These are phyloP conservation scores for Brassica cretica DNA, from an alignment of 345 rosid genomes.

Conservation along the genomic window DNA sequence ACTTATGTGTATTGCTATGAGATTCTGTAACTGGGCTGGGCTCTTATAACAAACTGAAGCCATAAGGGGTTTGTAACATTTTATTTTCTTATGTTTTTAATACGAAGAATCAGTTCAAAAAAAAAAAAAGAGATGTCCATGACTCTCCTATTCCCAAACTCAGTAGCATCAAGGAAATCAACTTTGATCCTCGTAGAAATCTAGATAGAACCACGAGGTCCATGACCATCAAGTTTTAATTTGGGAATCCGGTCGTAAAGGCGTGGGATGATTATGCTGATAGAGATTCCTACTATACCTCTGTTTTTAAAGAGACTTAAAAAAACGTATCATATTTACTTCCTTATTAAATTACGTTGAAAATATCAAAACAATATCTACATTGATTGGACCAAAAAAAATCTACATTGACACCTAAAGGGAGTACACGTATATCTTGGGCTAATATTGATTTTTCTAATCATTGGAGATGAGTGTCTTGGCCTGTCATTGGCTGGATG, in stretches of 20 bases:
- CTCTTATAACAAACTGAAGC: too few species aligned
- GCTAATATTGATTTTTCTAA: conserved; percentile 15
- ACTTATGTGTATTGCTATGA: too few species aligned
- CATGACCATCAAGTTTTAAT: neutral
- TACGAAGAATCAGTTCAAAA: too few species aligned
- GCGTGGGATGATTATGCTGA: neutral
- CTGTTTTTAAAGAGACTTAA: neutral
- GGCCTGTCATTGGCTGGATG: conserved; percentile 21
- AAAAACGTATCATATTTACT: neutral
- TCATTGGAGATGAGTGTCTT: conserved; percentile 26
- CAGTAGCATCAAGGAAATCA: neutral
- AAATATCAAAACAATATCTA: neutral
- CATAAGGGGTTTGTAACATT: too few species aligned
- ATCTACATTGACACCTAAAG: conserved; percentile 1
- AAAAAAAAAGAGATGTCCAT: neutral
- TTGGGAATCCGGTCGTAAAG: neutral
- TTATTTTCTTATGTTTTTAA: too few species aligned
- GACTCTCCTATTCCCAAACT: neutral
- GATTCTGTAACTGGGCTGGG: too few species aligned
- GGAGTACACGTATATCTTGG: neutral
- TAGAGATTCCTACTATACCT: neutral
- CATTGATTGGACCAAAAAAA: neutral
- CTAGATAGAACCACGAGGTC: conserved; percentile 1
- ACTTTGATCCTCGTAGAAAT: neutral
- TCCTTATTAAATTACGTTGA: neutral